Evolutionary conservation across 352 stramenopile genomes (phyloP), one percentile per base, ranked within the genome.

Genomic region (Phytophthora boehmeriae): DNA sequence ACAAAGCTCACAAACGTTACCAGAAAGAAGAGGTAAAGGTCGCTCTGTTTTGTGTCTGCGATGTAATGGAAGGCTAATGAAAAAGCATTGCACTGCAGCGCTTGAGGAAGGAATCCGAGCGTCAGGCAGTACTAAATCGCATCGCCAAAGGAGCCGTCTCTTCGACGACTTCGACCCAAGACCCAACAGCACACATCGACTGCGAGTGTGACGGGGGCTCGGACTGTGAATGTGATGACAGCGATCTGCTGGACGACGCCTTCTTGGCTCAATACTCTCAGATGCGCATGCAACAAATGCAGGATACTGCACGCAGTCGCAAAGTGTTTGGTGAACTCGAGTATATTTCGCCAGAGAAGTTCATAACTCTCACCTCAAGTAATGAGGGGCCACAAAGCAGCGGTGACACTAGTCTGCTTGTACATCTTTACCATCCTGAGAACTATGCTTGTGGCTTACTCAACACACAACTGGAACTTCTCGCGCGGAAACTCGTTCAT

Each of bases 381-480:
- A 63, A 46, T 8, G 47, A 54, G 14, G 25, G 25, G 6, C 25
- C 25, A 30, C 25, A 30, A 30, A 30, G 57, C 20, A 41, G 70
- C 36, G 43, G 58, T 32, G 55, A 62, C 13, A 65, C 75, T 52
- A 43, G 25, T 30, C 3, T 30, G 25, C 25, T 90, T 19, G 71
- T 93, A 27, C 84, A 93, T 45, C 68, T 93, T 5, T 92, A 83
- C 41, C 71, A 90, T 35, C 58, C 75, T 0, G 82, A 90, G 22
- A 95, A 80, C 67, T 89, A 93, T 49, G 63, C 80, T n/a, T 95
- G 86, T 28, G 45, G 59, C 1, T 62, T 93, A 23, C 59, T 95
- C 16, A 95, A 95, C 52, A 54, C 73, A 22, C 81, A 90, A 44
- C 67, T 95, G 2, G 68, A 78, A 54, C 14, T 68, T 30, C 60